phyloP scores from a whole-genome alignment of 176 grass and related monocot genomes.

The Aegilops longissima region DNA sequence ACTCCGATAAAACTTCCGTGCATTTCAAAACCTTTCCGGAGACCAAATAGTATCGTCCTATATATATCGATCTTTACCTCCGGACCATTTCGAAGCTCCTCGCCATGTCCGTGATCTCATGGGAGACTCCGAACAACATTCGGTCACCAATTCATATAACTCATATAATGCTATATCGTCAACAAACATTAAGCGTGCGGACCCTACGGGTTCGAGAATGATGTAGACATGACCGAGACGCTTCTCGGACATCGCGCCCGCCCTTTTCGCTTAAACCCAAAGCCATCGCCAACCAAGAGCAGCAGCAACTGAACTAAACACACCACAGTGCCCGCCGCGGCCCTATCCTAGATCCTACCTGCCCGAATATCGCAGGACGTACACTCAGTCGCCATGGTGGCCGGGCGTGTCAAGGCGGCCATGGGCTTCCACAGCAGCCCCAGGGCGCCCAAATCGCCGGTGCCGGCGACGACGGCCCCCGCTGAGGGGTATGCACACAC shows the following conservation, averaged over 20 bases:
- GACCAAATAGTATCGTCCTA: too few relatives aligned
- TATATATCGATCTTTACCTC: too few relatives aligned
- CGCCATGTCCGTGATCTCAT: too few relatives aligned
- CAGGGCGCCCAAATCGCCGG: slow-evolving; percentile 38
- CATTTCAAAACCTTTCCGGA: too few relatives aligned
- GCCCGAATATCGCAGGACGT: background rate
- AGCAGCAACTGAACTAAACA: background rate
- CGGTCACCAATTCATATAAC: too few relatives aligned
- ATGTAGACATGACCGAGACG: too few relatives aligned
- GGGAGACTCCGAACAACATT: too few relatives aligned
- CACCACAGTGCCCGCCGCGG: background rate
- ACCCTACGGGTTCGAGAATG: too few relatives aligned
- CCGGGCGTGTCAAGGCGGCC: slow-evolving; percentile 85
- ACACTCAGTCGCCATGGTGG: slow-evolving; percentile 48
- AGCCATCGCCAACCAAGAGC: background rate
- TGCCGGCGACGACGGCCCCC: background rate
- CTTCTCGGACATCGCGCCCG: background rate
- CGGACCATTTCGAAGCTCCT: too few relatives aligned
- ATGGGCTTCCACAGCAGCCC: slow-evolving; percentile 88
- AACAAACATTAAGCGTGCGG: too few relatives aligned
- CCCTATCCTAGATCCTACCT: background rate
- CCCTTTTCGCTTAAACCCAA: slow-evolving; percentile 4
- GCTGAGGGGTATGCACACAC: slow-evolving; percentile 15
- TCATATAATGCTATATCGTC: too few relatives aligned
- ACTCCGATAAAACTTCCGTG: too few relatives aligned